Base-by-base conservation (phyloP, 768 basidiomycete species). In the Termitomyces sp. region DNA sequence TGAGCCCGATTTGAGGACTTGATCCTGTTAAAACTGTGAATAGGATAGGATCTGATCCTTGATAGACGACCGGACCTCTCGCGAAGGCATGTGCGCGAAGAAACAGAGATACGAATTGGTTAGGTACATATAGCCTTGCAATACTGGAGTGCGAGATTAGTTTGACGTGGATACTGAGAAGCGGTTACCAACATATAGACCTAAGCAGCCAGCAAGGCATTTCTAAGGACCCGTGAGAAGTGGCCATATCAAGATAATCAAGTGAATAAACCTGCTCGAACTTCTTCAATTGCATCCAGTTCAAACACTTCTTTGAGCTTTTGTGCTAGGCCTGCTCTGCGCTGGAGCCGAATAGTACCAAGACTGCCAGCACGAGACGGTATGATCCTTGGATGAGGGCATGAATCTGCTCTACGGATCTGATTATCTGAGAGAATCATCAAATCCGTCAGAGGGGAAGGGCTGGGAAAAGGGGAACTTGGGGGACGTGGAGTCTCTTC, bases 101-200 rank as follows among this genome's bases (percentile, higher is more conserved):
- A 99, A 99, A 75, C 96, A 98, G 20, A 98, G 72, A 70, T 96
- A 91, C 12, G 89, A 86, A 65, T 91, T 91, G 1, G 96, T 98
- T 51, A 98, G 78, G 71, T 96, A 99, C 84, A 99, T 92, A 69
- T 96, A 98, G 2, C 96, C 96, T 73, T 99, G 96, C 34, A 99
- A 79, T 62, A 98, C 93, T 91, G 70, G 16, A 24, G 24, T 41
- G 57, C 16, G 34, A 55, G 58, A 41, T 58, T 63, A 47, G 47
- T 39, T 11, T 55, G 47, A 36, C 53, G 39, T 31, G 13, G 39
- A 3, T 22, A 42, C 27, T 42, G 20, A 54, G 11, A 58, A 30
- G 15, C 4, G n/a, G 12, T 41, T 34, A 86, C 94, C 81, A 68
- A 95, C 94, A 75, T 63, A 95, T 85, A 52, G 91, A 93, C 53